These are phyloP conservation scores for Pyrrhoderma noxium DNA, from an alignment of 1,284 basidiomycete species.

Conservation along the genomic window DNA sequence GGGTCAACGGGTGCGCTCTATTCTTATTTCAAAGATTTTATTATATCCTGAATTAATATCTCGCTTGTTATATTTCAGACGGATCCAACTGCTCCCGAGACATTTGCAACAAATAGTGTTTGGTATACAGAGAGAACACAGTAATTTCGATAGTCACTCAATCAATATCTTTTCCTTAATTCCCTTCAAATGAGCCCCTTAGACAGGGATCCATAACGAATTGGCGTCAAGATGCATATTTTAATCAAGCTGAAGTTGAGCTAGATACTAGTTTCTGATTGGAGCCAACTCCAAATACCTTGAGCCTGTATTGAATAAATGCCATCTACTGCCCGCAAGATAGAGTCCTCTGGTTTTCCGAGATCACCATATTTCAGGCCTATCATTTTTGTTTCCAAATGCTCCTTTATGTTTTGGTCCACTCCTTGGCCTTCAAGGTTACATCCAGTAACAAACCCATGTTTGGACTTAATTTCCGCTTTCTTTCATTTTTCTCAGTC, in stretches of 20 bases:
- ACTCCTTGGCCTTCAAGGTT: constrained; percentile 28
- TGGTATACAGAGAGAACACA: constrained; percentile 61
- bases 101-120: constrained; percentile 70
- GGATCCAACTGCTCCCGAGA: constrained; percentile 62
- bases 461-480: constrained; percentile 48
- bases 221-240: no score
- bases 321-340: constrained; percentile 2
- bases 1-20: constrained; percentile 69
- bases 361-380: constrained; percentile 45
- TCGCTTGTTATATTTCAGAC: constrained; percentile 39
- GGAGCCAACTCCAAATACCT: constrained; percentile 38
- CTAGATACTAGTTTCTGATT: no score
- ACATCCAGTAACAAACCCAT: constrained; percentile 53
- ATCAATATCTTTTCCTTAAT: no score
- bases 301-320: constrained; percentile 13
- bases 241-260: no score
- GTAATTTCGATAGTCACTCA: no score
- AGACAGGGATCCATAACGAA: no score
- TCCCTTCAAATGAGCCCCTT: no score
- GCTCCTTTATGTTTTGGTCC: constrained; percentile 14
- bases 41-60: not conserved
- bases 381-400: constrained; percentile 24
- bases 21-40: not conserved
- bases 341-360: not conserved
- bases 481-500: constrained; percentile 28